Evolutionary conservation across 2,329 filamentous ascomycete genomes (phyloP), one percentile per base, ranked within the genome.

Genomic region (Drechslerella coelobrocha): DNA sequence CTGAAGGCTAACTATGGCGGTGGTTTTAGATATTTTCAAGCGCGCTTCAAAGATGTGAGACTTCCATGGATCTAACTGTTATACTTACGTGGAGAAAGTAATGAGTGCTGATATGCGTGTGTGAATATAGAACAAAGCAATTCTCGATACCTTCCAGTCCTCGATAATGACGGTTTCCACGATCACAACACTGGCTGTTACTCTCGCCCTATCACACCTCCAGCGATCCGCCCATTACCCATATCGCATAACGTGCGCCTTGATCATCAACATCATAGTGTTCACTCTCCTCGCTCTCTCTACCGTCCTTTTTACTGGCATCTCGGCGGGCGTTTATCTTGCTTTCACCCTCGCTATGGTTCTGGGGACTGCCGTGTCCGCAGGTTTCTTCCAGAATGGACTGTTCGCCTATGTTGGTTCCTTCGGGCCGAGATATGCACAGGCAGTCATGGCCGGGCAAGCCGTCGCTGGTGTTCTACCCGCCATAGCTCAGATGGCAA

Each of bases 381-480:
- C 92, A 0, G 92, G 90, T 0, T 82, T 97, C 54, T 89, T 92
- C 74, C 94, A 97, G 80, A 97, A 97, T 78, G 94, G 94, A 17
- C 86, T 94, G 9, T 96, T 97, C 78, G 91, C 94, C 1, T 97
- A 92, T 77, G 92, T 91, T 2, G 86, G 90, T 2, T 88, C 90
- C 56, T 97, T 96, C 76, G 91, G 88, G 34, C 86, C 89, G 19
- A 90, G 94, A 79, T 99, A 97, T 79, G 96, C 91, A 61, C 93
- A 97, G 79, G 93, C 89, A 23, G 92, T 97, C 79, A 97, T 99
- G 92, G 88, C 89, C 54, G 94, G 94, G 0, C 94, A 99, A 79
- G 93, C 88, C 29, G 83, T 99, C 2, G 92, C 94, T 0, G 94
- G 94, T 27, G 92, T 99, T 8, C 81, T 97, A 2, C 94, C 94